Evolutionary conservation across 2,329 filamentous ascomycete genomes (phyloP), one percentile per base, ranked within the genome.

Genomic region (Aureobasidium namibiae): DNA sequence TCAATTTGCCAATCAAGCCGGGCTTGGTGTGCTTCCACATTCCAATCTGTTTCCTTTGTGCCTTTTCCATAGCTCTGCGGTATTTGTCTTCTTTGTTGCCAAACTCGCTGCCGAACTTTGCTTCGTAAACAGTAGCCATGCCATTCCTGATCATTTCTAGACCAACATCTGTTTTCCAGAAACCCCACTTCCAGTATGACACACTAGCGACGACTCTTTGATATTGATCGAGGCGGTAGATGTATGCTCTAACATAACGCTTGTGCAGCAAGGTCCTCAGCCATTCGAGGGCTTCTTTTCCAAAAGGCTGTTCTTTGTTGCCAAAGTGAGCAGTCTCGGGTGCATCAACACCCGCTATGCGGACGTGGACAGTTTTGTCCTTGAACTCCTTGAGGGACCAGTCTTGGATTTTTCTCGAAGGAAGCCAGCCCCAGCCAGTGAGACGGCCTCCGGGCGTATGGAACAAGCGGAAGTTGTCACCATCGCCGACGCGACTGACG

Each of bases 321-420:
- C 95, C 95, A 74, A 96, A 99, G 73, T 99, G 94, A 9, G 92
- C 87, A 59, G 89, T 79, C 75, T 99, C 94, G 1, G 94, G 94
- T 11, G 95, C 94, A 73, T 99, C 94, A 58, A 99, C 78, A 52
- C 94, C 94, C 16, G 94, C 94, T 60, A 99, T 80, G 29, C 94
- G 89, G 60, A 99, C 82, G 54, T 92, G 85, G 65, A 99, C 89
- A 88, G 71, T 95, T 67, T 66, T 56, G 21, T 61, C 63, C 23
- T 66, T 66, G 29, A 61, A 52, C 2, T 59, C 23, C n/a, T 45
- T 34, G 6, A 14, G 13, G 1, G 49, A 16, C 46, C 29, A 46
- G 14, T 38, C 14, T 38, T 49, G 58, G 1, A 66, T 50, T 1
- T 62, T 50, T 29, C 69, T 60, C 2, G 62, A 59, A 2, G 64